These are phyloP conservation scores for Lactarius psammicola DNA, from an alignment of 768 basidiomycete species.

Conservation along the genomic window DNA sequence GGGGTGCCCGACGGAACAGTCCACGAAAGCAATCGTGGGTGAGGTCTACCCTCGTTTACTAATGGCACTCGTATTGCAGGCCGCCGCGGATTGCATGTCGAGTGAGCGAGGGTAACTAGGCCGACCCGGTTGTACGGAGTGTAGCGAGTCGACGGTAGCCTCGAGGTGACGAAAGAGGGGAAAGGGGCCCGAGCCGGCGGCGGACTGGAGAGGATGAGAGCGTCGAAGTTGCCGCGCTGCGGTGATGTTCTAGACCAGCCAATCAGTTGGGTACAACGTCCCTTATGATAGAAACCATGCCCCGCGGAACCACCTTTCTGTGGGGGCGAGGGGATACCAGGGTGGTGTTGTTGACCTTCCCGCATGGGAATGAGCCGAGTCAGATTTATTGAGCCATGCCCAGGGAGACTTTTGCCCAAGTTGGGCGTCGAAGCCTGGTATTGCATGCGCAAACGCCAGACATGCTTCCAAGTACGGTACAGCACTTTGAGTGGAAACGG, in stretches of 20 bases:
- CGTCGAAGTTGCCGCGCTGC: background rate
- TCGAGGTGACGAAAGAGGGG: constrained; percentile 5
- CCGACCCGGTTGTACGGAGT: background rate
- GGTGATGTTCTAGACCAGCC: constrained; percentile 17
- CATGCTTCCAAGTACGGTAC: background rate
- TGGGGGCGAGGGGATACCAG: background rate
- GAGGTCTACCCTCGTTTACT: background rate
- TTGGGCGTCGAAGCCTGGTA: background rate
- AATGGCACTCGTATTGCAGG: background rate
- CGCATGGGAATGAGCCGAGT: background rate
- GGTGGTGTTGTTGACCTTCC: background rate
- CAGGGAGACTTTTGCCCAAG: constrained; percentile 21
- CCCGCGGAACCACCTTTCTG: constrained; percentile 7
- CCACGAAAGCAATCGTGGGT: background rate
- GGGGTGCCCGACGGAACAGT: background rate
- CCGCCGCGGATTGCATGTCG: background rate
- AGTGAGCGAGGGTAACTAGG: background rate
- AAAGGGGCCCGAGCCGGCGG: constrained; percentile 20
- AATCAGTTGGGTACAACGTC: background rate
- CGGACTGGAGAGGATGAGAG: background rate
- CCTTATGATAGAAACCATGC: constrained; percentile 3
- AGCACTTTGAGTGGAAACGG: background rate
- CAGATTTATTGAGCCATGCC: background rate
- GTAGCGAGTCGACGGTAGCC: constrained; percentile 14
- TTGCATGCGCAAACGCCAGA: background rate